Base-by-base conservation (phyloP, 176 grass and related monocot genomes). In the Metroxylon sagu region DNA sequence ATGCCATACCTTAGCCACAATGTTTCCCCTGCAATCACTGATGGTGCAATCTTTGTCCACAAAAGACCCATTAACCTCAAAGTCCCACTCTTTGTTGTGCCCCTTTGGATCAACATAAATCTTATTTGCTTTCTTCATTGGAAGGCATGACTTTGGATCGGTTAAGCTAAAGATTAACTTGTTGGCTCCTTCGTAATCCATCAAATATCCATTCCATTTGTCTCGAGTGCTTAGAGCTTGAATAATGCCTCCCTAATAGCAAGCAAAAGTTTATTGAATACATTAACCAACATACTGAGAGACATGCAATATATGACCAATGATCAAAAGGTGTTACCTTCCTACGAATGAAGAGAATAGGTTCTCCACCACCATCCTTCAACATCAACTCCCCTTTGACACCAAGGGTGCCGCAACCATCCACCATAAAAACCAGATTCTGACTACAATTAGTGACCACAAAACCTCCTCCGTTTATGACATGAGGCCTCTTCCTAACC, bases 31-130 rank as follows among this genome's bases (percentile, higher is more conserved):
- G 73, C 81, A 57, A 67, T 71, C 80, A 21, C 77, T 87, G 12
- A 97, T 62, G 50, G 83, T 83, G 64, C 92, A 90, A 50, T 78
- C 66, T 50, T 83, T 81, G 29, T 90, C 69, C 31, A 16, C 3
- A 70, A 90, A 97, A 5, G 92, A 97, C 61, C 87, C 92, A 19
- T 66, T 62, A 12, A 90, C 80, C 72, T 90, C 77, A 25, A 90
- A 97, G 65, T 90, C 78, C 87, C 87, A 88, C 16, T 68, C 70
- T 60, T 73, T 75, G 30, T 43, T 74, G 16, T 63, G 76, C 17
- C 80, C 83, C 4, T 82, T 90, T 0, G 75, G 57, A 31, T 97
- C 87, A 1, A 97, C 25, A 2, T 61, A 70, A 23, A 97, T 80
- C 31, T 62, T 75, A 10, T 83, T 62, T 2, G 76, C 72, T 3